These are phyloP conservation scores for Zygosaccharomyces kombuchaensis DNA, from an alignment of 805 yeast genomes.

Conservation along the genomic window DNA sequence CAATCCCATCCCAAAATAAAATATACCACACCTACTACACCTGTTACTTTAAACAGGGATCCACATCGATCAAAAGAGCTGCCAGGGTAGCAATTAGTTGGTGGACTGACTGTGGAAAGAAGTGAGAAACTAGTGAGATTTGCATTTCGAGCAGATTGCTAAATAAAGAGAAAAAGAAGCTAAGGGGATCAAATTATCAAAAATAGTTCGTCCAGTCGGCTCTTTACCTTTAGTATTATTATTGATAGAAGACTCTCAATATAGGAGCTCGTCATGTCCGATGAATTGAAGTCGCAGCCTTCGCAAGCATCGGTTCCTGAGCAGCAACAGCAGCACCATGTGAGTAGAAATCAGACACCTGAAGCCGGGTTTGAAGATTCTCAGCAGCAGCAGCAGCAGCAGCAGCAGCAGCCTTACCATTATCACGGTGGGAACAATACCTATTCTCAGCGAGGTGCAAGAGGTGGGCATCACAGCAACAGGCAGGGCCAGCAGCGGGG, in stretches of 20 bases:
- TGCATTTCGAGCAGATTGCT: background rate
- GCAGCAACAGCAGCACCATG: slow-evolving; percentile 9
- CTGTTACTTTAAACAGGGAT: slow-evolving; percentile 1
- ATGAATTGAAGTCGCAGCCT: slow-evolving; percentile 11
- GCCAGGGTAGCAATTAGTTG: background rate
- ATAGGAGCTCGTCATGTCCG: slow-evolving; percentile 10
- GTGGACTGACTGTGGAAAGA: background rate
- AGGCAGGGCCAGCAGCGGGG: slow-evolving; percentile 15
- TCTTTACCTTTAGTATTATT: background rate
- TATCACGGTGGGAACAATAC: slow-evolving; percentile 6
- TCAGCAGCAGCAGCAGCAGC: slow-evolving; percentile 10
- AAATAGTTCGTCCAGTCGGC: background rate
- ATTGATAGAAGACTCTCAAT: slow-evolving; percentile 6
- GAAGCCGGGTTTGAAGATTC: slow-evolving; percentile 1
- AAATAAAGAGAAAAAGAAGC: background rate
- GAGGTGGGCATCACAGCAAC: slow-evolving; percentile 7
- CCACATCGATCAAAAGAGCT: slow-evolving; percentile 1
- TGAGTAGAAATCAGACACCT: background rate
- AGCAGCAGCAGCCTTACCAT: slow-evolving; percentile 8
- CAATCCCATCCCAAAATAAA: background rate
- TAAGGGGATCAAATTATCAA: background rate
- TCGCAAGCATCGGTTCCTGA: slow-evolving; percentile 5
- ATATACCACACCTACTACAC: background rate
- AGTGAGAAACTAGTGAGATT: background rate
- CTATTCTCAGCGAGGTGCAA: slow-evolving; percentile 13